Base-by-base conservation (phyloP, 176 grass and related monocot genomes). In the Oryza meyeriana region DNA sequence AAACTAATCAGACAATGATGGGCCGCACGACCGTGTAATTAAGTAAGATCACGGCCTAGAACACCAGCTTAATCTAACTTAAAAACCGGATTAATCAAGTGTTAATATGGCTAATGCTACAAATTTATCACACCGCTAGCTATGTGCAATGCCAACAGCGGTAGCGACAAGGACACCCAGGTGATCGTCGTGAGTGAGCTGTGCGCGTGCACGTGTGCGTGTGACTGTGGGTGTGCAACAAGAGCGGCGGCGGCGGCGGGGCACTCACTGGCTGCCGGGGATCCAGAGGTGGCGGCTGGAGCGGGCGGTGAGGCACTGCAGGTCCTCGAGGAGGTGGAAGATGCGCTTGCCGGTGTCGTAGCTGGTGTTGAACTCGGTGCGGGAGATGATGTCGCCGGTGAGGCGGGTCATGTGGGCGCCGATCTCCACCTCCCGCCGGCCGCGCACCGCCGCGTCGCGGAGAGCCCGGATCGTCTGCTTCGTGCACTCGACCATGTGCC, bases 401-500 rank as follows among this genome's bases (percentile, higher is more conserved):
- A 98, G 85, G 14, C 88, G 77, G 8, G 95, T 93, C 79, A 98
- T 72, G 91, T 84, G 80, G 34, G 17, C 84, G 30, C 89, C 90
- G 64, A 98, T 93, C 82, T 98, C 95, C 75, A 93, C 89, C 82
- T 91, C 92, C 10, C 74, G 30, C 45, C 45, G 45, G 40, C 40
- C 69, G 8, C 28, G 77, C 30, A 30, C 57, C 76, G 88, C 72
- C 2, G 74, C 86, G 5, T 90, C 84, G 22, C 66, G 35, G 3
- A 98, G 77, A 18, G 62, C 72, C 7, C 62, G 50, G 55, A 98
- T 79, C 82, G 88, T 66, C 81, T 90, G 76, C 48, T 80, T 91
- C 81, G 95, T 93, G 90, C 95, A 98, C 29, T 89, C 90, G 57
- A 95, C 90, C 90, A 98, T 98, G 87, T 91, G 82, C 3, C 87